Evolutionary conservation across 371 early-diverging fungal species (phyloP), one percentile per base, ranked within the genome.

Genomic region (Saksenaea oblongispora): DNA sequence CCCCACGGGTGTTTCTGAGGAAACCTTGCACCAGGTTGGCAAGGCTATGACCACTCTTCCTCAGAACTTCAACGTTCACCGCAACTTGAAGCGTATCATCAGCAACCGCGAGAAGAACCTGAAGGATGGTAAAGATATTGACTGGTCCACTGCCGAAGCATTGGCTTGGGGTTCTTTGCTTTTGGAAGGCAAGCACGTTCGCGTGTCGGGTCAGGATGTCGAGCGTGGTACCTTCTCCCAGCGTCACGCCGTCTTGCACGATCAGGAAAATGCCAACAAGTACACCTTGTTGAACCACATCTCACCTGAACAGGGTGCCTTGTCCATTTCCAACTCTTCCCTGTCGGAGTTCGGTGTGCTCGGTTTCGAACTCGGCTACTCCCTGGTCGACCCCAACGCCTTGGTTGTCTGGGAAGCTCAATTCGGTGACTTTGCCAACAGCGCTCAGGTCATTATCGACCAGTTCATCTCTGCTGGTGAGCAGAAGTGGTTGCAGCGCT

Each of bases 181-280:
- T 63, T 67, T 89, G 22, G 96, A 97, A 73, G 91, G 93, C 67
- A 91, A 89, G 67, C 95, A 95, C 63, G 93, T 97, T 56, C 92
- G 98, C 28, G 76, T 96, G 17, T 89, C 92, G 60, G 98, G 98
- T 47, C 98, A 98, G 78, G 98, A 98, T 87, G 95, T 95, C 39
- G 98, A 96, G 76, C 93, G 98, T 78, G 61, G 98, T 63, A 98
- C 98, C 28, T 98, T 98, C 85, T 96, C 96, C 54, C 98, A 98
- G 69, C 93, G 98, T 66, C 98, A 98, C 72, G 93, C 95, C 26
- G 89, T 97, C 22, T 84, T 97, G 63, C 94, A 95, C 86, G 95
- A 96, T 76, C 98, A 97, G 80, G 82, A 85, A 71, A 90, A 84
- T 61, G 90, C 89, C 62, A 63, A 39, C 47, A 82, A 80, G 51